These are phyloP conservation scores for Sphagnurus paluster DNA, from an alignment of 1,284 basidiomycete genomes.

Conservation along the genomic window DNA sequence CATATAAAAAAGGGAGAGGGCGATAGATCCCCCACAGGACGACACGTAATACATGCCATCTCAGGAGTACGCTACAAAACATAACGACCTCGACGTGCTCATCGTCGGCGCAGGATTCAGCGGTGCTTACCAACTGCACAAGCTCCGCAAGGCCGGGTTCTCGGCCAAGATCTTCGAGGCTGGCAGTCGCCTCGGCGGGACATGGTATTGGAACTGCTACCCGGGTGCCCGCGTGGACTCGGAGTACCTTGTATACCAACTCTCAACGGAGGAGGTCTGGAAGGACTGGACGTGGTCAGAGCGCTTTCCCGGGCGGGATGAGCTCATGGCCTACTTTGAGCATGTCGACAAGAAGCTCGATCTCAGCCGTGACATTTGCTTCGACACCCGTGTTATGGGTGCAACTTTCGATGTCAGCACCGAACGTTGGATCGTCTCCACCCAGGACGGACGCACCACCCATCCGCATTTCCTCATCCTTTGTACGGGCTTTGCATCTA, in stretches of 20 bases:
- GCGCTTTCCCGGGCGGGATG: constrained; percentile 22
- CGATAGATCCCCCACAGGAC: too few species aligned
- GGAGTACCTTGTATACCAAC: constrained; percentile 24
- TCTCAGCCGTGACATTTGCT: constrained; percentile 23
- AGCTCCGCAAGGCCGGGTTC: constrained; percentile 22
- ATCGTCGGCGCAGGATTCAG: constrained; percentile 27
- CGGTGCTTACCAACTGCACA: constrained; percentile 23
- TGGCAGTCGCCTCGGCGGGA: constrained; percentile 23
- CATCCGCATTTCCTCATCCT: constrained; percentile 22
- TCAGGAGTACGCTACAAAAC: too few species aligned
- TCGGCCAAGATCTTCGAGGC: constrained; percentile 26
- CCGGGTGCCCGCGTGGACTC: constrained; percentile 27
- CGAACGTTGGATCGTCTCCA: constrained; percentile 23
- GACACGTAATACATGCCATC: too few species aligned
- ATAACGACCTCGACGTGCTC: constrained; percentile 28
- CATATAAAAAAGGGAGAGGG: too few species aligned
- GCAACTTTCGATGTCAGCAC: constrained; percentile 22
- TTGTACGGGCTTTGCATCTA: constrained; percentile 26
- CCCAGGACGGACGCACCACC: constrained; percentile 19
- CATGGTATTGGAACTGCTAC: constrained; percentile 29
- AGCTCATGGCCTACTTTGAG: constrained; percentile 24
- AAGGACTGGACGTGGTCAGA: constrained; percentile 26
- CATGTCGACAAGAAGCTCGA: constrained; percentile 26
- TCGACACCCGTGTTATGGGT: constrained; percentile 23
- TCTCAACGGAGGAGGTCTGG: constrained; percentile 25